Evolutionary conservation across 2,329 filamentous ascomycete genomes (phyloP).

Genomic region (Blumeria graminis): DNA sequence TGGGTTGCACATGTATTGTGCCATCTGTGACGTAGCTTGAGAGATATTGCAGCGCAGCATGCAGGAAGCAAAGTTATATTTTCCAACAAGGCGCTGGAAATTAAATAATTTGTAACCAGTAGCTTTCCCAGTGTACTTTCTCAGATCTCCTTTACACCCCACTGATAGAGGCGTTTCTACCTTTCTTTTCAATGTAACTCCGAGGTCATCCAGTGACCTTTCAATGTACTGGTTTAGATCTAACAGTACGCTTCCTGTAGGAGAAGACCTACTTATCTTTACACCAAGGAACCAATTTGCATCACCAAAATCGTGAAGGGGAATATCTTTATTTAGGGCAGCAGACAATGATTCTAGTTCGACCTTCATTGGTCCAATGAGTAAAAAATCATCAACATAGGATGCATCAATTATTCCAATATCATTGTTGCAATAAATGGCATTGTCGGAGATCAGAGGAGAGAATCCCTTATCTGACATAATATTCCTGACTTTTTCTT

Average conservation of each 20-base stretch:
- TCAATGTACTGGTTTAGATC: neutral
- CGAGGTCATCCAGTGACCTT: neutral
- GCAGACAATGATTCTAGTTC: neutral
- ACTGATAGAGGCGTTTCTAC: neutral
- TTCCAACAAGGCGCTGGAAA: neutral
- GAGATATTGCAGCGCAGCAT: neutral
- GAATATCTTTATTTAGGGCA: neutral
- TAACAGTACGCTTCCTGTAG: neutral
- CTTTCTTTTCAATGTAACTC: neutral
- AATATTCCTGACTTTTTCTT: neutral
- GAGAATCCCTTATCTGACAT: neutral
- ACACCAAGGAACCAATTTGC: neutral
- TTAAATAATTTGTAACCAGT: neutral
- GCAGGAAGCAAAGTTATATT: neutral
- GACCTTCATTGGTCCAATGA: neutral
- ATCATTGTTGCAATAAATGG: neutral
- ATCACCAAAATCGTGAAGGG: neutral
- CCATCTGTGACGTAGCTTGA: neutral
- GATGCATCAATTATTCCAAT: neutral
- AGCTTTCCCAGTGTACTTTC: neutral
- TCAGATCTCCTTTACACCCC: neutral
- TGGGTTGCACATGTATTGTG: neutral
- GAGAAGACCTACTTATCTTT: neutral
- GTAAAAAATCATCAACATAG: neutral
- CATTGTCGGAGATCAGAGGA: neutral